phyloP scores from a whole-genome alignment of 169 alveolate genomes.

The Pseudocohnilembus persalinus region DNA sequence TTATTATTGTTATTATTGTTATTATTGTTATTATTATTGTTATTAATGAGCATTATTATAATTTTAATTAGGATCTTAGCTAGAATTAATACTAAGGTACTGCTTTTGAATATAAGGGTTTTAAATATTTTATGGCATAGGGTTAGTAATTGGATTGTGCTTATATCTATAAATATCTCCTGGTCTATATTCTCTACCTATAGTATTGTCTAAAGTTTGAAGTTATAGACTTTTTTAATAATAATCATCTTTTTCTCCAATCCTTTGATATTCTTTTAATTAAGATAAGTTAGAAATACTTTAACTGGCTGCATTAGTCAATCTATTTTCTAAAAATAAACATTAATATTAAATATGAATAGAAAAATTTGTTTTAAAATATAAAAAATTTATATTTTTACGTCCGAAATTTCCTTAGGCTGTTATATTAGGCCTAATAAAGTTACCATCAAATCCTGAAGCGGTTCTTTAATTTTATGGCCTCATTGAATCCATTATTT shows the following conservation, averaged over 20 bases:
- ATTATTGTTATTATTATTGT: no score
- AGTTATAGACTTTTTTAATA: neutral
- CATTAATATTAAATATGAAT: no score
- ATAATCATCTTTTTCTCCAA: constrained; percentile 12
- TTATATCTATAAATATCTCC: neutral
- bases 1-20: no score
- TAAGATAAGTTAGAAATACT: neutral
- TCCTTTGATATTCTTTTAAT: constrained; percentile 1
- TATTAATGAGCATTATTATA: no score
- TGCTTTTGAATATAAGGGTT: constrained; percentile 12
- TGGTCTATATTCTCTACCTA: neutral
- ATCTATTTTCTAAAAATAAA: neutral
- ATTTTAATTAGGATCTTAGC: no score
- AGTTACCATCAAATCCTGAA: neutral
- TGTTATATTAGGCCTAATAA: no score
- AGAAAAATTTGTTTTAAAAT: no score
- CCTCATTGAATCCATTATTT: constrained; percentile 15
- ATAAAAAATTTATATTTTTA: no score
- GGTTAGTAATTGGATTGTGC: constrained; percentile 20
- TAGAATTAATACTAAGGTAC: neutral
- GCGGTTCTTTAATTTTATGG: neutral
- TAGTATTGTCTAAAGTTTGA: neutral
- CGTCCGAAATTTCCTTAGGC: neutral
- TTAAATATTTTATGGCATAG: constrained; percentile 21
- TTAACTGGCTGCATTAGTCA: neutral